Evolutionary conservation across 257 asterid species (phyloP).

Genomic region (Ilex aquifolium): DNA sequence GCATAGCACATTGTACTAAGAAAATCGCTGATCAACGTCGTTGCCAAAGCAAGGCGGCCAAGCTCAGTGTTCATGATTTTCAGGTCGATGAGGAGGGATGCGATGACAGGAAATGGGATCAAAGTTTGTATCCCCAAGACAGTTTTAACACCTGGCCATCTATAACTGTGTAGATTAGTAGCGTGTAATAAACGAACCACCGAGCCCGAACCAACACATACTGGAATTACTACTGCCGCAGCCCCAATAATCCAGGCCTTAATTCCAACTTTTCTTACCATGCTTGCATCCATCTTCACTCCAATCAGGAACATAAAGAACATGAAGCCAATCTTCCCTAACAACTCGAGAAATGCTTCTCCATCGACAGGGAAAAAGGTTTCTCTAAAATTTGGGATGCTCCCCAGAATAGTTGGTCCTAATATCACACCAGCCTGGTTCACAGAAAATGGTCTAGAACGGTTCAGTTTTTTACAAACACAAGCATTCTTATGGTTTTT

Average conservation of each 20-base stretch:
- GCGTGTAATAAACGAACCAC: background rate
- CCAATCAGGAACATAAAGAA: constrained; percentile 79
- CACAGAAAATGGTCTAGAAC: background rate
- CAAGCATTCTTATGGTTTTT: no score
- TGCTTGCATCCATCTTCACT: constrained; percentile 79
- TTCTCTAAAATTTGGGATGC: constrained; percentile 1
- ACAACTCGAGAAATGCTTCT: constrained; percentile 49
- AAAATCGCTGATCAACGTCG: constrained; percentile 62
- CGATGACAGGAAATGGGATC: constrained; percentile 70
- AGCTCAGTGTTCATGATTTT: constrained; percentile 82
- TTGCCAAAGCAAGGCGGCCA: constrained; percentile 75
- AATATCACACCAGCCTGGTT: constrained; percentile 75
- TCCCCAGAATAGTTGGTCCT: constrained; percentile 72
- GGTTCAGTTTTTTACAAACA: no score
- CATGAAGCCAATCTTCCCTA: constrained; percentile 69
- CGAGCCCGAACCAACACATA: constrained; percentile 18
- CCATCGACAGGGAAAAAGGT: constrained; percentile 56
- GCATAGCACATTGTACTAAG: constrained; percentile 31
- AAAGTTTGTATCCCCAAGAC: constrained; percentile 41
- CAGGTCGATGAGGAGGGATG: constrained; percentile 72
- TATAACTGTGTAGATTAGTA: constrained; percentile 12
- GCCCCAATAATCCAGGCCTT: constrained; percentile 83
- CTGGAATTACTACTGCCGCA: constrained; percentile 39
- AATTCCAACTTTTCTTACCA: constrained; percentile 53
- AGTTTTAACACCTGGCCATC: constrained; percentile 39